Evolutionary conservation across 208 protist genomes (phyloP), one percentile per base, ranked within the genome.

Genomic region (Acanthamoeba castellanii): DNA sequence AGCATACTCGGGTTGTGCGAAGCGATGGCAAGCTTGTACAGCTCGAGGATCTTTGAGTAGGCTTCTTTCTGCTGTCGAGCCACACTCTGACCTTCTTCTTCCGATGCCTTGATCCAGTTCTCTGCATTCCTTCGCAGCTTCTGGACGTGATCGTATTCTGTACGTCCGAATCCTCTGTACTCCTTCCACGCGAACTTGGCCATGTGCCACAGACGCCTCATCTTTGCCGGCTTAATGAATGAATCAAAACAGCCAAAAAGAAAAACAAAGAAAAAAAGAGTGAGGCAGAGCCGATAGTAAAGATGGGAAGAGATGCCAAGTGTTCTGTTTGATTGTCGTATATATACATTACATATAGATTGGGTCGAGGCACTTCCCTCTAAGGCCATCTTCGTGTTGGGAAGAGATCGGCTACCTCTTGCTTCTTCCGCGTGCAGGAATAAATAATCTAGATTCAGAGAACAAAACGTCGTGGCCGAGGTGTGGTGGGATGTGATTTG

Each of bases 311-410:
- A 70, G 64, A 70, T 70, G 64, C 64, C 64, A 7, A 18, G 68
- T 22, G 59, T 76, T 76, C 68, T 37, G 45, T 76, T 66, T 76
- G 68, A 18, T 76, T 76, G 22, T 22, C 30, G 30, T 76, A 76
- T 76, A 76, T 76, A 76, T 76, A 76, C 68, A 76, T 76, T 76
- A 76, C 68, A 76, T 76, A 76, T 34, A 76, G 68, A 76, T 32
- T 30, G 59, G 59, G 5, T 20, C 52, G 55, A 22, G 20, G 55
- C 11, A 13, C 22, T 66, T n/a, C 22, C 59, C 22, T n/a, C 59
- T 66, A 3, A 6, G 37, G 37, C 37, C 37, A 42, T 42, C 37
- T 42, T 42, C 37, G 37, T 42, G 37, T 4, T 55, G 50, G 50
- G 7, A 18, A 55, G 50, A 55, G 50, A 55, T 55, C 13, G 50